Percentiles rank a stretch among this genome's conserved stretches.
These are phyloP conservation scores for Thecaphora thlaspeos DNA, from an alignment of 1,284 basidiomycete genomes.

Conservation along the genomic window DNA sequence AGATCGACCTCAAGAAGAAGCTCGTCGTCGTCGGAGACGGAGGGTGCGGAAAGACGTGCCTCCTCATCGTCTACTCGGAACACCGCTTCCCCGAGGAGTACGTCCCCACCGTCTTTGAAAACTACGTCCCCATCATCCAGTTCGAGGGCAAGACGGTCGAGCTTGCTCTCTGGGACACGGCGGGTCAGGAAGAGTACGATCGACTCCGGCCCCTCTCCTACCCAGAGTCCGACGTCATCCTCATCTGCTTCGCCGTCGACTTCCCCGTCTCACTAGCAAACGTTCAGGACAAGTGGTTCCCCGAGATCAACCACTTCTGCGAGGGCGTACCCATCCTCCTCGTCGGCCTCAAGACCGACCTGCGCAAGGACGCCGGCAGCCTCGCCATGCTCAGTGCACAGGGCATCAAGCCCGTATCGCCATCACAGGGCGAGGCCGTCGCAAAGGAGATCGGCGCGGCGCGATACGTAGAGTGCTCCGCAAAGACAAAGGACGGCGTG, in stretches of 20 bases:
- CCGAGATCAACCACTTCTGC: conserved; percentile 96
- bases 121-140: conserved; percentile 84
- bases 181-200: conserved; percentile 77
- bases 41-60: conserved; percentile 77
- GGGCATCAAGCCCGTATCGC: conserved; percentile 76
- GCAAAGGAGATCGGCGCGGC: conserved; percentile 91
- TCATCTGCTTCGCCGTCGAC: conserved; percentile 90
- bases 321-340: conserved; percentile 87
- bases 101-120: conserved; percentile 88
- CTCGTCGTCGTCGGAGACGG: conserved; percentile 70
- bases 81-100: conserved; percentile 97
- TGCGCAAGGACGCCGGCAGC: conserved; percentile 82
- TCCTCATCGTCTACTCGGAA: conserved; percentile 77
- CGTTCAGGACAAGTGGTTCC: conserved; percentile 96
- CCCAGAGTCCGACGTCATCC: conserved; percentile 87
- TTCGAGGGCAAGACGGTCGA: conserved; percentile 89
- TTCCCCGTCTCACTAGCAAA: conserved; percentile 88
- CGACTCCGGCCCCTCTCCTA: conserved; percentile 67
- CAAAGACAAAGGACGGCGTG: conserved; percentile 84
- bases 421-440: conserved; percentile 65
- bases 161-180: conserved; percentile 91
- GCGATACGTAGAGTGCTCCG: conserved; percentile 86
- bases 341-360: conserved; percentile 81
- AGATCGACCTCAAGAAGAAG: conserved; percentile 51
- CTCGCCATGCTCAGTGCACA: conserved; percentile 89